These are phyloP conservation scores for Syncephalastrum racemosum DNA, from an alignment of 371 early-diverging fungal genomes.

Conservation along the genomic window DNA sequence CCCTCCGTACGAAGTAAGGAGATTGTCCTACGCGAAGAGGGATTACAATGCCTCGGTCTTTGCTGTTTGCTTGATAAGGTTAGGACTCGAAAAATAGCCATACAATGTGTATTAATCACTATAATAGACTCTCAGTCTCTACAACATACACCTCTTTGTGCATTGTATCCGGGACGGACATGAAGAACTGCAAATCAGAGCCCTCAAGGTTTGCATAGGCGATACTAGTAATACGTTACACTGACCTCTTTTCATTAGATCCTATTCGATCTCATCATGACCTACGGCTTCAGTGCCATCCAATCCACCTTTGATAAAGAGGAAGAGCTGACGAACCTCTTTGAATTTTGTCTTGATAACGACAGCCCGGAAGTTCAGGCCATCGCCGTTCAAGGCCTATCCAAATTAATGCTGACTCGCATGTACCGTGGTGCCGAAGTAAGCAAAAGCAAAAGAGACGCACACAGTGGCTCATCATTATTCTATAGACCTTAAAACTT, in stretches of 20 bases:
- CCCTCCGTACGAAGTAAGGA: constrained; percentile 78
- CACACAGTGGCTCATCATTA: background rate
- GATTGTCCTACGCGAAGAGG: constrained; percentile 67
- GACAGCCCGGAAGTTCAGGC: constrained; percentile 50
- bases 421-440: constrained; percentile 54
- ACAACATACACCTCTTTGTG: constrained; percentile 48
- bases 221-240: background rate
- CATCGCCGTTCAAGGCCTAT: constrained; percentile 59
- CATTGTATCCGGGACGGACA: constrained; percentile 42
- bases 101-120: background rate
- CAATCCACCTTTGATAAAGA: constrained; percentile 32
- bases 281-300: constrained; percentile 46
- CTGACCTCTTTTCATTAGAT: constrained; percentile 38
- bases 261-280: constrained; percentile 61
- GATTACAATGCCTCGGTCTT: constrained; percentile 80
- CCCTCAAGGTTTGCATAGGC: constrained; percentile 39
- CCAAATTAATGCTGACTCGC: constrained; percentile 67
- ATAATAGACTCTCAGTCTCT: constrained; percentile 40
- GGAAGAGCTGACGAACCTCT: constrained; percentile 41
- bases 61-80: constrained; percentile 69
- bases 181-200: constrained; percentile 44
- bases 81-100: background rate
- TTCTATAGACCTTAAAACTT: constrained; percentile 58
- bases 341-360: constrained; percentile 53
- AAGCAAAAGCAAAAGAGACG: constrained; percentile 7